Evolutionary conservation across 805 yeast species (phyloP).

Genomic region (Saccharomycopsis malanga): DNA sequence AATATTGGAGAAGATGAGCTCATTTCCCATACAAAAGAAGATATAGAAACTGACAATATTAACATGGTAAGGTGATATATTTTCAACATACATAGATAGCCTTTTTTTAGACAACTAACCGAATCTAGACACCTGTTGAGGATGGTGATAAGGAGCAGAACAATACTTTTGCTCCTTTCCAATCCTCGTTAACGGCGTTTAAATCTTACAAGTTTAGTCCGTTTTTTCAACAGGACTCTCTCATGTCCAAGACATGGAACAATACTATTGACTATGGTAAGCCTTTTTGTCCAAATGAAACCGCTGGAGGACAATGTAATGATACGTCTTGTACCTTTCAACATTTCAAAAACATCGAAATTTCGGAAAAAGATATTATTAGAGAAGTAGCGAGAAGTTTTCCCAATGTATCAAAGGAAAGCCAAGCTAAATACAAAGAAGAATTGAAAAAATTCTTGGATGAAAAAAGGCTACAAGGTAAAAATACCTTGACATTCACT

Average conservation of each 20-base stretch:
- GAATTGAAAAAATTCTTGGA: constrained; percentile 4
- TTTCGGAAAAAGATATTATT: constrained; percentile 6
- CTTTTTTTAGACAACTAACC: no score
- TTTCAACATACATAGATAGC: no score
- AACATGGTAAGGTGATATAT: no score
- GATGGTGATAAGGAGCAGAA: constrained; percentile 17
- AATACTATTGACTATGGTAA: constrained; percentile 13
- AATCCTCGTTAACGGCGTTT: constrained; percentile 24
- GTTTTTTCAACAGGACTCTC: constrained; percentile 16
- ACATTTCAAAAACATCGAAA: constrained; percentile 22
- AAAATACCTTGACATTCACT: no score
- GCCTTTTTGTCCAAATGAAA: constrained; percentile 15
- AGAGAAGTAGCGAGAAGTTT: constrained; percentile 7
- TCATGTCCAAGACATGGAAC: constrained; percentile 23
- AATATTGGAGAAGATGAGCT: background rate
- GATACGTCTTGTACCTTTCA: constrained; percentile 18
- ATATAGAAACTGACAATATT: no score
- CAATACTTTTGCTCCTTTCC: constrained; percentile 18
- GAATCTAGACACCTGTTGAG: constrained; percentile 6
- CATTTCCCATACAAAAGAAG: no score
- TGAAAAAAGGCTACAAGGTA: background rate
- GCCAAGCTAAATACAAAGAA: constrained; percentile 1
- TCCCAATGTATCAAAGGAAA: constrained; percentile 1
- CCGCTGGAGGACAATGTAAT: constrained; percentile 20
- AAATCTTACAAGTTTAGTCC: constrained; percentile 26